These are phyloP conservation scores for Pyrenochaeta sp. DNA, from an alignment of 2,329 filamentous ascomycete genomes.

Conservation along the genomic window DNA sequence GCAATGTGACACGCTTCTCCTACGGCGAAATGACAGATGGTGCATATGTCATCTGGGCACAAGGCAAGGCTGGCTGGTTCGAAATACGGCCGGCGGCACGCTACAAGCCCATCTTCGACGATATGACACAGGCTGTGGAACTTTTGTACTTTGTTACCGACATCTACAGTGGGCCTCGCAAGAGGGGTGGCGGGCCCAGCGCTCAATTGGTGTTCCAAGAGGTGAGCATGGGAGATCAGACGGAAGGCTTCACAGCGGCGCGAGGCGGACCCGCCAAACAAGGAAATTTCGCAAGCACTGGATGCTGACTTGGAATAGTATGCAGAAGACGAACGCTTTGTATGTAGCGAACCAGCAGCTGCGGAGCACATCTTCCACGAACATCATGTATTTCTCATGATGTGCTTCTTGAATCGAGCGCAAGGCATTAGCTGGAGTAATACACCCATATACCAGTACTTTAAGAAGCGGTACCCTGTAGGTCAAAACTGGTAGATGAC, in stretches of 20 bases:
- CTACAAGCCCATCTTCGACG: slow-evolving; percentile 66
- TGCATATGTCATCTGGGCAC: slow-evolving; percentile 70
- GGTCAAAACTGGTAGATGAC: neutral
- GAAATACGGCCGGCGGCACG: slow-evolving; percentile 67
- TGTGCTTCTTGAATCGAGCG: slow-evolving; percentile 55
- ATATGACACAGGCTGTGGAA: slow-evolving; percentile 70
- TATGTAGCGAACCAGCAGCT: slow-evolving; percentile 30
- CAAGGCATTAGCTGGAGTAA: slow-evolving; percentile 56
- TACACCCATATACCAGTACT: slow-evolving; percentile 53
- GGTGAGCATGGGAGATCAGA: slow-evolving; percentile 28
- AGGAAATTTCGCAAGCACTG: neutral
- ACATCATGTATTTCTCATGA: slow-evolving; percentile 55
- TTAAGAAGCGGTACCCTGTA: slow-evolving; percentile 50
- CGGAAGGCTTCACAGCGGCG: neutral
- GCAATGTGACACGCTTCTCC: slow-evolving; percentile 57
- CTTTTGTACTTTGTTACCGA: slow-evolving; percentile 71
- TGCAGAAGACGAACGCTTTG: slow-evolving; percentile 43
- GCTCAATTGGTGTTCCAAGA: slow-evolving; percentile 52
- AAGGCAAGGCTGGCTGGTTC: slow-evolving; percentile 72
- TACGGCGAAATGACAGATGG: slow-evolving; percentile 64
- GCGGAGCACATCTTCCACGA: slow-evolving; percentile 43
- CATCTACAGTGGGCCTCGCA: slow-evolving; percentile 59
- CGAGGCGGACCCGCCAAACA: neutral
- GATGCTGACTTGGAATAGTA: slow-evolving; percentile 36
- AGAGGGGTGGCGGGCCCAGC: slow-evolving; percentile 49